These are phyloP conservation scores for Xylariomycetidae sp. DNA, from an alignment of 2,329 filamentous ascomycete species.

Conservation along the genomic window DNA sequence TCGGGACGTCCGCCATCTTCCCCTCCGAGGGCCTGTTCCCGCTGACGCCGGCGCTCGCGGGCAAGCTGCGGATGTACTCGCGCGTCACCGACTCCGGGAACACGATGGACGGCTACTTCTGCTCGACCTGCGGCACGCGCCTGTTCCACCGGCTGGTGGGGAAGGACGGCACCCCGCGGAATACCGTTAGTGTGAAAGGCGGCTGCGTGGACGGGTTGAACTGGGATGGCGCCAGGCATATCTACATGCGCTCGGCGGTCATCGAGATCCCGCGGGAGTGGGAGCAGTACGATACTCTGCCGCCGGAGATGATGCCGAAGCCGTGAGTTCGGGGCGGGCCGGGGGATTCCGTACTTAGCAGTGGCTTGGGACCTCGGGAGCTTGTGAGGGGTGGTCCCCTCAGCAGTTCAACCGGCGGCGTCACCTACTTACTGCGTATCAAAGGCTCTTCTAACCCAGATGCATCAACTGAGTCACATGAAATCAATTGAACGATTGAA, in stretches of 20 bases:
- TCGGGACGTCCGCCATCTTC: slow-evolving; percentile 40
- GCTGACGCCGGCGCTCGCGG: slow-evolving; percentile 25
- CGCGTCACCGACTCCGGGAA: slow-evolving; percentile 34
- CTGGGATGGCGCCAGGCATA: slow-evolving; percentile 36
- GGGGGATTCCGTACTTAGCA: too few species aligned
- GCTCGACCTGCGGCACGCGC: slow-evolving; percentile 35
- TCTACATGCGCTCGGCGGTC: slow-evolving; percentile 39
- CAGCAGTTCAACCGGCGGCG: too few species aligned
- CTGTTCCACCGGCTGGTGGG: slow-evolving; percentile 38
- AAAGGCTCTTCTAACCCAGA: too few species aligned
- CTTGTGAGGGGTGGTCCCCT: too few species aligned
- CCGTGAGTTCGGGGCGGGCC: too few species aligned
- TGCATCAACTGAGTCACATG: too few species aligned
- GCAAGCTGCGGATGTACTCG: slow-evolving; percentile 30
- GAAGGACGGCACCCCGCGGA: slow-evolving; percentile 30
- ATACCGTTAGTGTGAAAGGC: slow-evolving; percentile 39
- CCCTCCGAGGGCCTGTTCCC: slow-evolving; percentile 35
- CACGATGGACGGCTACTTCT: slow-evolving; percentile 34
- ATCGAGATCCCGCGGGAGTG: slow-evolving; percentile 35
- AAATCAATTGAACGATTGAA: too few species aligned
- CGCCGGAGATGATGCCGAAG: slow-evolving; percentile 3
- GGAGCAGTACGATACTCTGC: slow-evolving; percentile 22
- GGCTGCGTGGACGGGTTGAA: slow-evolving; percentile 36
- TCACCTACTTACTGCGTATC: too few species aligned
- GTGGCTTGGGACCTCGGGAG: too few species aligned